Percentiles rank a stretch among this genome's conserved stretches.
Conservation (phyloP, 1,284 basidiomycete species). For the Melampsora larici-populina region DNA sequence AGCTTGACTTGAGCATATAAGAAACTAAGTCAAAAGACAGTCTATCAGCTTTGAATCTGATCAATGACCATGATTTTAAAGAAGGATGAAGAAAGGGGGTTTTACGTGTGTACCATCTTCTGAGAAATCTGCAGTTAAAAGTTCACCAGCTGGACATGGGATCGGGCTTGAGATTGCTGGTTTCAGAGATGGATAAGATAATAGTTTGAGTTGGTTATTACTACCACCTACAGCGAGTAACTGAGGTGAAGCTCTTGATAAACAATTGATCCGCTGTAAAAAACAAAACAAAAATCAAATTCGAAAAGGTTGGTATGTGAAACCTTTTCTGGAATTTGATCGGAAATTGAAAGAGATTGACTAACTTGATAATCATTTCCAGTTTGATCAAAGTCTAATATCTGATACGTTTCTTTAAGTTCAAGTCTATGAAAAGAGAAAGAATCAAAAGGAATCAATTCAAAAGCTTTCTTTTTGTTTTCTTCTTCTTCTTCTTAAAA, state of each 20-base stretch:
- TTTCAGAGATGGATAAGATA: slow-evolving; percentile 31
- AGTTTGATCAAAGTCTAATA: slow-evolving; percentile 11
- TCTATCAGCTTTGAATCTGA: no score
- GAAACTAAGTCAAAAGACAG: background rate
- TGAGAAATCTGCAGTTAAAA: background rate
- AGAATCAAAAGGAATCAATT: slow-evolving; percentile 23
- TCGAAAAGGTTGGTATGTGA: background rate
- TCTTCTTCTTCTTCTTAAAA: no score
- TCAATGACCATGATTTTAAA: no score
- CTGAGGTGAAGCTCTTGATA: slow-evolving; percentile 13
- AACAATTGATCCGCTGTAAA: slow-evolving; percentile 15
- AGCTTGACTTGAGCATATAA: background rate
- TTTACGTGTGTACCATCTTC: background rate
- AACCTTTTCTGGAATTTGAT: background rate
- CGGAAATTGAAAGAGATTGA: background rate
- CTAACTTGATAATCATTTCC: background rate
- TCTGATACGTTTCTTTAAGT: background rate
- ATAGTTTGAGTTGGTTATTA: slow-evolving; percentile 34
- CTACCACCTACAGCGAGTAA: slow-evolving; percentile 36
- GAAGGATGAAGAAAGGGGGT: background rate
- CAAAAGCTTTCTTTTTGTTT: no score
- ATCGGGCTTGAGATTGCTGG: background rate
- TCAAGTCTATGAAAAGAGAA: slow-evolving; percentile 26
- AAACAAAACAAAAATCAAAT: background rate
- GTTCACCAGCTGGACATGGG: background rate